A percentile compares a stretch with the other conserved stretches of the same genome.
These are phyloP conservation scores for Akanthomyces uredinophilus DNA, from an alignment of 2,329 filamentous ascomycete genomes.

Conservation along the genomic window DNA sequence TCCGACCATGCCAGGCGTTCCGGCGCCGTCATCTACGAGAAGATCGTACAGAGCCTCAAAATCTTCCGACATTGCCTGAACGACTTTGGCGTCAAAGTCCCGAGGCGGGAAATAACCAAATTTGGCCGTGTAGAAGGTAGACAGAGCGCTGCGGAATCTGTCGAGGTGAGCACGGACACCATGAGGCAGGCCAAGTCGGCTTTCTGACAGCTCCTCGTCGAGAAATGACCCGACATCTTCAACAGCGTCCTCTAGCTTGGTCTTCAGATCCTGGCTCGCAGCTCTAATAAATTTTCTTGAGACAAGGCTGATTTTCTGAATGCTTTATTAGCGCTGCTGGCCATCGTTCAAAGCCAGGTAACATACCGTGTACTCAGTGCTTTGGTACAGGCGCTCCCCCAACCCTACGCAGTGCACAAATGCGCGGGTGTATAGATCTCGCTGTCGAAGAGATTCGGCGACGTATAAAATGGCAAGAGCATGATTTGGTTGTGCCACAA, in stretches of 20 bases:
- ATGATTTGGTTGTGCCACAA: slow-evolving; percentile 61
- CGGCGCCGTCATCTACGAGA: slow-evolving; percentile 59
- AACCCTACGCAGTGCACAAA: slow-evolving; percentile 78
- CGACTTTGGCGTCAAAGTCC: slow-evolving; percentile 54
- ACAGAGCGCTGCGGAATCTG: slow-evolving; percentile 64
- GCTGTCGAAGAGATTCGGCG: slow-evolving; percentile 59
- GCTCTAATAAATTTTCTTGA: slow-evolving; percentile 62
- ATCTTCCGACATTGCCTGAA: slow-evolving; percentile 59
- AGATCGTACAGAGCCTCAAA: slow-evolving; percentile 68
- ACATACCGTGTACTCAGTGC: slow-evolving; percentile 57
- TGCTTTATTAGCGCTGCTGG: neutral
- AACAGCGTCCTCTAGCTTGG: slow-evolving; percentile 53
- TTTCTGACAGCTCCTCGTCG: slow-evolving; percentile 62
- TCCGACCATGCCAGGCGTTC: slow-evolving; percentile 44
- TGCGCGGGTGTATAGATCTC: slow-evolving; percentile 64
- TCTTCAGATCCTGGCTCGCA: slow-evolving; percentile 60
- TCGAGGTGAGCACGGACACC: slow-evolving; percentile 63
- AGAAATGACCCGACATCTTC: slow-evolving; percentile 61
- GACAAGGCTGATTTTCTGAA: slow-evolving; percentile 42
- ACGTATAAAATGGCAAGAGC: slow-evolving; percentile 63
- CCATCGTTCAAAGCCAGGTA: neutral
- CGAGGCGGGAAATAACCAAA: slow-evolving; percentile 69
- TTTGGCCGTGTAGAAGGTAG: slow-evolving; percentile 59
- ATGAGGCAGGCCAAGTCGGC: slow-evolving; percentile 58
- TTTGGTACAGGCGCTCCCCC: slow-evolving; percentile 54